phyloP scores from a whole-genome alignment of 768 basidiomycete species.

The Leucosporidium creatinivorum region DNA sequence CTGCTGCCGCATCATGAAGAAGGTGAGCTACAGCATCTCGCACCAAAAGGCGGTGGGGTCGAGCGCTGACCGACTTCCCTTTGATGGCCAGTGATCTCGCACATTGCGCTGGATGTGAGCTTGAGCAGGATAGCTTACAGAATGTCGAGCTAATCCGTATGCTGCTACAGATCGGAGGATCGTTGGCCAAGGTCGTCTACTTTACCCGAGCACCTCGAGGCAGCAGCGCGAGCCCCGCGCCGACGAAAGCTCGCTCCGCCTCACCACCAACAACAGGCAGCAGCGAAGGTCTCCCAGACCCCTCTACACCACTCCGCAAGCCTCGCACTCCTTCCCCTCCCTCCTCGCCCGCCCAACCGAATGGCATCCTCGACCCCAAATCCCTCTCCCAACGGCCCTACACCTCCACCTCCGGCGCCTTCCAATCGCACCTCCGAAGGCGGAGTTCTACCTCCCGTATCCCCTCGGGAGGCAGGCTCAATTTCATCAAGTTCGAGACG shows the following conservation, averaged over 20 bases:
- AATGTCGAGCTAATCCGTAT: constrained; percentile 23
- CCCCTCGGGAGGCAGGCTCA: constrained; percentile 72
- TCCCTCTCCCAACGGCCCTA: constrained; percentile 49
- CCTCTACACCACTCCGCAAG: constrained; percentile 5
- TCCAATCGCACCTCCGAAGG: constrained; percentile 22
- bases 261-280: background rate
- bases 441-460: constrained; percentile 27
- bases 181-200: constrained; percentile 94
- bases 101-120: constrained; percentile 94
- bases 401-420: constrained; percentile 53
- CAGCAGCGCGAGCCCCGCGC: constrained; percentile 29
- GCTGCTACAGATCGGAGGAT: constrained; percentile 75
- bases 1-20: constrained; percentile 97
- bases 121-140: background rate
- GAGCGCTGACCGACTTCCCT: too few species aligned
- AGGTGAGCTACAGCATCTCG: constrained; percentile 7
- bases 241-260: constrained; percentile 5
- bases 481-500: constrained; percentile 96
- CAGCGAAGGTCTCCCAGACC: constrained; percentile 33
- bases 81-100: constrained; percentile 60
- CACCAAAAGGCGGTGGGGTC: too few species aligned
- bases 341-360: constrained; percentile 12
- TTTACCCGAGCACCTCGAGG: constrained; percentile 74
- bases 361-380: constrained; percentile 44
- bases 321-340: constrained; percentile 28